phyloP scores from a whole-genome alignment of 176 grass and related monocot genomes.

The Areca catechu region DNA sequence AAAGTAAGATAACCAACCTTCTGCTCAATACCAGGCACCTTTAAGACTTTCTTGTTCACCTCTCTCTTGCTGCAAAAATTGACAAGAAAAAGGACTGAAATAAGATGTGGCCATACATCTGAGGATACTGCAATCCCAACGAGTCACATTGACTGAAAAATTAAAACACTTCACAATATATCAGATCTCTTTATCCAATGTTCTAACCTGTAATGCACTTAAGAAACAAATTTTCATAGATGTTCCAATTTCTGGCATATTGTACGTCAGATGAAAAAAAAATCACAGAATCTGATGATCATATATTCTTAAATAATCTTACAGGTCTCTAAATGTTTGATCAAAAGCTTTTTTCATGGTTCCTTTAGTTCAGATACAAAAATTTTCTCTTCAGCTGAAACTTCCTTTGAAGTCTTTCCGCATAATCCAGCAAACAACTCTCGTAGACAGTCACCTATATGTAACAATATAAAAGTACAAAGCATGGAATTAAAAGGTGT shows the following conservation, averaged over 20 bases:
- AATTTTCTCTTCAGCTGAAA: no score
- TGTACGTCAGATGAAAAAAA: no score
- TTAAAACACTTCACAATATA: neutral
- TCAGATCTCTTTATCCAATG: no score
- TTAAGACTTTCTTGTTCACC: conserved; percentile 97
- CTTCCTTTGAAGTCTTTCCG: no score
- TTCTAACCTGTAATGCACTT: neutral
- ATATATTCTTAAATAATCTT: conserved; percentile 7
- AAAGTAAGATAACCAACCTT: conserved; percentile 43
- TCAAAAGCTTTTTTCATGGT: conserved; percentile 95
- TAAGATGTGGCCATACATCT: no score
- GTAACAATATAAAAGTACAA: no score
- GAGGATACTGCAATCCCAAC: neutral
- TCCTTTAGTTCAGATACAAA: neutral
- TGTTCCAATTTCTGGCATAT: no score
- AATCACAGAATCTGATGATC: no score
- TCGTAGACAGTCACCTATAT: no score
- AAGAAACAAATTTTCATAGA: neutral
- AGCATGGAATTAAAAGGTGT: no score
- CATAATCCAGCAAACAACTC: no score
- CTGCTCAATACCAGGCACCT: conserved; percentile 73
- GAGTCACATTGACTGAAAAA: conserved; percentile 9
- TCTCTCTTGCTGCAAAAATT: conserved; percentile 59
- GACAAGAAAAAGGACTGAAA: no score
- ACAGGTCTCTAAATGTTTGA: conserved; percentile 94